Evolutionary conservation across 129 eudicot species (phyloP).

Genomic region (Smallanthus sonchifolius): DNA sequence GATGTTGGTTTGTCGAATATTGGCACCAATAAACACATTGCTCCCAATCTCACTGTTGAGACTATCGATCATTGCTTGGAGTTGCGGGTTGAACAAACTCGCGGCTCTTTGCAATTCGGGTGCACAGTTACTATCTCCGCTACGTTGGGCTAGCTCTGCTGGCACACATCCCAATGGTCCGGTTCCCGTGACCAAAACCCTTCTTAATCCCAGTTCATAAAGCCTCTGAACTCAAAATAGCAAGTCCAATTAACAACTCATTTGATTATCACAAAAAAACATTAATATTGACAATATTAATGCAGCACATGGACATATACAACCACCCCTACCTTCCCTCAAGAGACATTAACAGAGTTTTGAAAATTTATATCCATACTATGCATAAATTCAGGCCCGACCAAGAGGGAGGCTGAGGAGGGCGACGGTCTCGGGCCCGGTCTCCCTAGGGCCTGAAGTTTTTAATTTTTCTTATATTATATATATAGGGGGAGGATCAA

Average conservation of each 20-base stretch:
- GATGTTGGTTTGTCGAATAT: slow-evolving; percentile 32
- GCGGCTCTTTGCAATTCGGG: slow-evolving; percentile 49
- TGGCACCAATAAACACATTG: slow-evolving; percentile 46
- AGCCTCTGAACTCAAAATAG: slow-evolving; percentile 38
- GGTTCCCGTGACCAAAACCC: slow-evolving; percentile 62
- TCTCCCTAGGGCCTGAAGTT: too few relatives aligned
- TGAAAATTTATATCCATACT: neutral
- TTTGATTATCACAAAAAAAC: neutral
- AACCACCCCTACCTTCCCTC: slow-evolving; percentile 22
- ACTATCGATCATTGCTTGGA: slow-evolving; percentile 30
- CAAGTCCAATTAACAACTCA: neutral
- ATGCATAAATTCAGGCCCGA: too few relatives aligned
- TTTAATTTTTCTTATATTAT: too few relatives aligned
- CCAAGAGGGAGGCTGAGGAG: too few relatives aligned
- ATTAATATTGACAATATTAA: slow-evolving; percentile 15
- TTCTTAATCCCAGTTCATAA: slow-evolving; percentile 56
- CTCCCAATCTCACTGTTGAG: slow-evolving; percentile 47
- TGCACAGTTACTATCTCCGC: slow-evolving; percentile 48
- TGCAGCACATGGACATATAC: slow-evolving; percentile 26
- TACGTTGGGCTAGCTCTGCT: slow-evolving; percentile 44
- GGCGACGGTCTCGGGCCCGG: too few relatives aligned
- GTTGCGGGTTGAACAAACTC: slow-evolving; percentile 48
- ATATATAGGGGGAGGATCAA: too few relatives aligned
- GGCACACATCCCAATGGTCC: slow-evolving; percentile 82
- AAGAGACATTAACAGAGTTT: neutral